Evolutionary conservation across 495 filamentous ascomycete species (phyloP).

Genomic region (Xylaria telfairii): DNA sequence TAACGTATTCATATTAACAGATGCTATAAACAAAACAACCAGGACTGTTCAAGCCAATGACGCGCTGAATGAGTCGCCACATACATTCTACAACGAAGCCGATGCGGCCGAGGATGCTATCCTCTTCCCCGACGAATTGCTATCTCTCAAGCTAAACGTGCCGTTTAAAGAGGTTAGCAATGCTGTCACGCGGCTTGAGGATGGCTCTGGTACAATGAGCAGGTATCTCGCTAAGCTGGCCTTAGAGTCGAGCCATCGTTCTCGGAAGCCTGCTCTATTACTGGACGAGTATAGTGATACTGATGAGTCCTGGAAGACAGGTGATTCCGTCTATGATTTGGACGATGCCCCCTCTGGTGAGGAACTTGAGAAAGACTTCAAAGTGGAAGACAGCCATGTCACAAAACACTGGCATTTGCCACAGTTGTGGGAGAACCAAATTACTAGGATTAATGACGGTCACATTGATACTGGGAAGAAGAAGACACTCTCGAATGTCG

Average conservation of each 20-base stretch:
- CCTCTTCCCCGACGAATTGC: constrained; percentile 51
- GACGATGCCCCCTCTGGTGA: background rate
- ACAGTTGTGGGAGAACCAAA: constrained; percentile 30
- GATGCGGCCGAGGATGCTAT: constrained; percentile 54
- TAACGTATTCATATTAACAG: constrained; percentile 33
- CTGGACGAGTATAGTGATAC: background rate
- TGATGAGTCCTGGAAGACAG: background rate
- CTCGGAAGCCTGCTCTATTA: constrained; percentile 9
- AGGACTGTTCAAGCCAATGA: constrained; percentile 25
- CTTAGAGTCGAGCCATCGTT: constrained; percentile 8
- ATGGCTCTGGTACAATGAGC: constrained; percentile 33
- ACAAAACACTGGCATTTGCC: constrained; percentile 23
- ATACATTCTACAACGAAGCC: constrained; percentile 50
- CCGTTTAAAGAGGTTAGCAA: constrained; percentile 47
- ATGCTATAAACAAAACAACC: constrained; percentile 26
- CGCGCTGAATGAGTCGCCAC: constrained; percentile 27
- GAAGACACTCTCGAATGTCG: constrained; percentile 26
- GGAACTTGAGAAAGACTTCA: background rate
- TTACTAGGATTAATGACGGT: constrained; percentile 28
- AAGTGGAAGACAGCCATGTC: constrained; percentile 7
- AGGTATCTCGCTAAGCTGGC: constrained; percentile 33
- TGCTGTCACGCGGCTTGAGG: constrained; percentile 44
- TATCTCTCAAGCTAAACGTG: constrained; percentile 34
- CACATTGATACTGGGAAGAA: constrained; percentile 24
- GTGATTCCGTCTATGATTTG: constrained; percentile 2